Conservation (phyloP, 129 eudicot species). For the Ambrosia trifida region DNA sequence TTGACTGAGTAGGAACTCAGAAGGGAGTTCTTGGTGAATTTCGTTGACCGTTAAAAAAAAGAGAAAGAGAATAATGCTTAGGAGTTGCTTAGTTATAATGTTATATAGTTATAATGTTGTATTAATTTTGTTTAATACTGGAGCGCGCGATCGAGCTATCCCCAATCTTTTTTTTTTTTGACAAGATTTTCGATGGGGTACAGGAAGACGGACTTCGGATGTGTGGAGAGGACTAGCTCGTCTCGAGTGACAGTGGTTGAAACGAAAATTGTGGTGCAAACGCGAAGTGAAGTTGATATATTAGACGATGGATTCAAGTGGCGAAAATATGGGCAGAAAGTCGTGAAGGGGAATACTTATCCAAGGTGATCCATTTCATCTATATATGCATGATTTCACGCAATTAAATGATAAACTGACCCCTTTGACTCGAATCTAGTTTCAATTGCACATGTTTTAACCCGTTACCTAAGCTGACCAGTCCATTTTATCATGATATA, state of each 20-base stretch:
- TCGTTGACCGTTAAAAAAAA: too few species aligned
- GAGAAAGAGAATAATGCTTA: too few species aligned
- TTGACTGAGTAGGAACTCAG: too few species aligned
- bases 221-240: constrained; percentile 21
- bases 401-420: too few species aligned
- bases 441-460: too few species aligned
- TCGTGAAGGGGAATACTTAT: constrained; percentile 84
- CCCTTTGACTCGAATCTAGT: too few species aligned
- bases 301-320: constrained; percentile 95
- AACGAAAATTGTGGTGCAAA: constrained; percentile 73
- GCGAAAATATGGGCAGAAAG: constrained; percentile 97
- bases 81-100: neutral
- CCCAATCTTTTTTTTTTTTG: neutral
- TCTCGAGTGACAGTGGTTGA: constrained; percentile 57
- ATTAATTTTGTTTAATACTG: neutral
- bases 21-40: too few species aligned
- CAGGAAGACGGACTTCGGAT: constrained; percentile 60
- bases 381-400: neutral
- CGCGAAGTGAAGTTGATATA: constrained; percentile 87
- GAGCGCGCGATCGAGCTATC: neutral
- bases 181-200: constrained; percentile 22
- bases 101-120: neutral
- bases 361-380: constrained; percentile 58
- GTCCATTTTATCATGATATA: too few species aligned
- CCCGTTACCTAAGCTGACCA: too few species aligned